These are phyloP conservation scores for Globisporangium takayamanum DNA, from an alignment of 352 stramenopile genomes.

Conservation along the genomic window DNA sequence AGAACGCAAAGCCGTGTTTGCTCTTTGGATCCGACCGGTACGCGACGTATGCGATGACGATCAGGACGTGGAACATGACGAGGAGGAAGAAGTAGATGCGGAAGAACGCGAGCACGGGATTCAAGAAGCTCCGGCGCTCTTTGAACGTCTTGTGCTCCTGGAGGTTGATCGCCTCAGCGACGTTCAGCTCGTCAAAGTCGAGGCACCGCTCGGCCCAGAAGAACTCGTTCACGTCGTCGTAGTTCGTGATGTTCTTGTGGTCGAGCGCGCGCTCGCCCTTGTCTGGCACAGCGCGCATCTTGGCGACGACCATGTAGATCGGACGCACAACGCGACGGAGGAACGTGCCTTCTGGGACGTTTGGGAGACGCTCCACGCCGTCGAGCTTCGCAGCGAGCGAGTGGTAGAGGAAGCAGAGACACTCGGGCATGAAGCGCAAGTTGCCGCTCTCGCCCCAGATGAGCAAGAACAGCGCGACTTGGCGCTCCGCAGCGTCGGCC, in stretches of 20 bases:
- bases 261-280: conserved; percentile 34
- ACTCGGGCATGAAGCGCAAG: conserved; percentile 87
- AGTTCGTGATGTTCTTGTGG: conserved; percentile 87
- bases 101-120: conserved; percentile 78
- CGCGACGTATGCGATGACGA: conserved; percentile 77
- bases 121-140: conserved; percentile 76
- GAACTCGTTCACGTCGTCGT: conserved; percentile 89
- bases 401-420: conserved; percentile 86
- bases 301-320: conserved; percentile 70
- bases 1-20: conserved; percentile 54
- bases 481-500: conserved; percentile 29
- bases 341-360: conserved; percentile 64
- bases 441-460: conserved; percentile 85
- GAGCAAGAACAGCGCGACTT: conserved; percentile 78
- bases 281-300: conserved; percentile 42
- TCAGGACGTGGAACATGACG: conserved; percentile 71
- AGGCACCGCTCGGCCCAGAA: conserved; percentile 79
- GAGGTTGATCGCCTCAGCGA: conserved; percentile 58
- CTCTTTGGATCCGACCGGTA: conserved; percentile 57
- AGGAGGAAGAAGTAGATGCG: conserved; percentile 86
- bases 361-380: conserved; percentile 43
- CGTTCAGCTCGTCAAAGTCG: conserved; percentile 77
- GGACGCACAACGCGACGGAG: conserved; percentile 65
- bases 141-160: conserved; percentile 83
- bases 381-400: conserved; percentile 70